phyloP scores from a whole-genome alignment of 768 basidiomycete genomes.

The Lanmaoa rubissima region DNA sequence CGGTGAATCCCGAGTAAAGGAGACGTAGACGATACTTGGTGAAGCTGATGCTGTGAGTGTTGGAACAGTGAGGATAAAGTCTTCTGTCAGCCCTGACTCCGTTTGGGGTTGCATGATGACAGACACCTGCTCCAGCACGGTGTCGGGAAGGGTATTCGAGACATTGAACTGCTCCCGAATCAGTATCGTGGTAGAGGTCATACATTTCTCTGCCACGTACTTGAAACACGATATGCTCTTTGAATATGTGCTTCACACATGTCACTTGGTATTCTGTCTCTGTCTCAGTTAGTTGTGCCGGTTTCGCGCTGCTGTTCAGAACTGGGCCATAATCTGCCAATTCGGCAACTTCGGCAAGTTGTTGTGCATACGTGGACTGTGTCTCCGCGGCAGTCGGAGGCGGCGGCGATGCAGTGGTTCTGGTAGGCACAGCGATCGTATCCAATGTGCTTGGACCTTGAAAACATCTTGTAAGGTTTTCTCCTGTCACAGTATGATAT shows the following conservation, averaged over 20 bases:
- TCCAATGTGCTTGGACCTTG: slow-evolving; percentile 84
- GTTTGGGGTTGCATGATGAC: slow-evolving; percentile 86
- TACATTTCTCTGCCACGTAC: slow-evolving; percentile 39
- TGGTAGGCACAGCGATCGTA: slow-evolving; percentile 73
- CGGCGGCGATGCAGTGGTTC: slow-evolving; percentile 56
- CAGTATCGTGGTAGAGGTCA: slow-evolving; percentile 2
- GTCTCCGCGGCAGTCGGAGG: slow-evolving; percentile 84
- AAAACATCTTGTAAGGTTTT: slow-evolving; percentile 8
- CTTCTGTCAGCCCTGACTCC: slow-evolving; percentile 78
- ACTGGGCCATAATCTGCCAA: slow-evolving; percentile 82
- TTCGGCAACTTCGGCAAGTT: slow-evolving; percentile 85
- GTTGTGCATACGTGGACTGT: slow-evolving; percentile 82
- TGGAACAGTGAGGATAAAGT: slow-evolving; percentile 88
- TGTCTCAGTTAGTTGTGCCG: slow-evolving; percentile 85
- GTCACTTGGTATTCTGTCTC: slow-evolving; percentile 98
- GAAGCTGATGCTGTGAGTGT: slow-evolving; percentile 67
- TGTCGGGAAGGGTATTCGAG: slow-evolving; percentile 94
- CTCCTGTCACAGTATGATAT: slow-evolving; percentile 3
- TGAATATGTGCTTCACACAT: slow-evolving; percentile 96
- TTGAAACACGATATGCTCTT: slow-evolving; percentile 96
- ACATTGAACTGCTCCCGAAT: slow-evolving; percentile 77
- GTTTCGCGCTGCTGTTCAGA: slow-evolving; percentile 79
- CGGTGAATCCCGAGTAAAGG: slow-evolving; percentile 82
- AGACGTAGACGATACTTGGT: slow-evolving; percentile 88
- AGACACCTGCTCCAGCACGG: slow-evolving; percentile 90